A percentile compares a stretch with the other conserved stretches of the same genome.
Conservation (phyloP, 2,329 filamentous ascomycete genomes). For the Epichloe uncinata region DNA sequence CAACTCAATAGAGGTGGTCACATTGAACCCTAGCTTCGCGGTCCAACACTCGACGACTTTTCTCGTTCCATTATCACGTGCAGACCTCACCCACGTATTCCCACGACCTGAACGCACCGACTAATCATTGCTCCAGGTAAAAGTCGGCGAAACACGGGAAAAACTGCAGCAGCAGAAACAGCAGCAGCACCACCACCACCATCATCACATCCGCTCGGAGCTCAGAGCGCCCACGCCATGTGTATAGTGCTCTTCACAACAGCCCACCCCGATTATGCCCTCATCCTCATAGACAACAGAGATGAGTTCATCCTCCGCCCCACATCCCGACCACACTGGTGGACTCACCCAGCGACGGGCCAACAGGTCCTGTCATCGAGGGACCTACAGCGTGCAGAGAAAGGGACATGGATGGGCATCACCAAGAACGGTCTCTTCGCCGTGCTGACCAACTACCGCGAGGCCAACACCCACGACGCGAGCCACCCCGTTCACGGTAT, state of each 20-base stretch:
- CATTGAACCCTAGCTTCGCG: too few relatives aligned
- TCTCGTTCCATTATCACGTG: too few relatives aligned
- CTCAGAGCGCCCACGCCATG: slow-evolving; percentile 31
- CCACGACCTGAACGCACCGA: too few relatives aligned
- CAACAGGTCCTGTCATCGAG: slow-evolving; percentile 42
- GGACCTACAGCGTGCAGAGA: slow-evolving; percentile 47
- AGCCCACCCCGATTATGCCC: slow-evolving; percentile 58
- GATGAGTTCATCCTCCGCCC: slow-evolving; percentile 58
- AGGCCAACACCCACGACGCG: slow-evolving; percentile 35
- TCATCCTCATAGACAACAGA: slow-evolving; percentile 66
- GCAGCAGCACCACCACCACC: too few relatives aligned
- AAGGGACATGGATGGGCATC: slow-evolving; percentile 54
- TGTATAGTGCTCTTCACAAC: slow-evolving; percentile 69
- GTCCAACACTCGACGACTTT: too few relatives aligned
- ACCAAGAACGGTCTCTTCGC: slow-evolving; percentile 46
- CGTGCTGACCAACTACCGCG: slow-evolving; percentile 54
- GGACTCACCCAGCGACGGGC: slow-evolving; percentile 33
- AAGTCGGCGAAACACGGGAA: too few relatives aligned
- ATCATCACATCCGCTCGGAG: too few relatives aligned
- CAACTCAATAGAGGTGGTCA: too few relatives aligned
- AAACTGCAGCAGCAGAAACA: too few relatives aligned
- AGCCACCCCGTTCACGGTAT: slow-evolving; percentile 39
- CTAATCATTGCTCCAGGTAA: too few relatives aligned
- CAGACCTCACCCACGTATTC: too few relatives aligned
- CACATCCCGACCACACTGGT: slow-evolving; percentile 52